phyloP scores from a whole-genome alignment of 345 rosid species.

The Populus tremula region DNA sequence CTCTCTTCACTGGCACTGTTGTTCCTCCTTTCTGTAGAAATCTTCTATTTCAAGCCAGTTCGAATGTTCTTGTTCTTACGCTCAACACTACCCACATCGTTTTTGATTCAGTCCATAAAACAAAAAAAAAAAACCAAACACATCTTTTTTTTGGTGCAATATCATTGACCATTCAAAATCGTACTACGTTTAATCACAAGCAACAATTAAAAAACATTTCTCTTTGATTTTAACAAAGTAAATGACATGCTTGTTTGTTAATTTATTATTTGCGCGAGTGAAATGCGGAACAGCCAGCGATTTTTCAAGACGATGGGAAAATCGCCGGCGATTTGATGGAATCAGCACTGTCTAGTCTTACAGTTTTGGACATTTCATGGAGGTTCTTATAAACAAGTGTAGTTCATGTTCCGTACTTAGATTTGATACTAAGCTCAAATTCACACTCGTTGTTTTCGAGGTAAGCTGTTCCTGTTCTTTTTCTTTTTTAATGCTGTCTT shows the following conservation, averaged over 20 bases:
- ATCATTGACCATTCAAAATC: neutral
- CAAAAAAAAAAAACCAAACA: neutral
- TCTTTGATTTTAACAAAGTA: neutral
- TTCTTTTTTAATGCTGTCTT: neutral
- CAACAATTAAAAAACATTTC: no score
- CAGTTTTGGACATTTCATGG: slow-evolving; percentile 59
- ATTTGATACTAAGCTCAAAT: slow-evolving; percentile 47
- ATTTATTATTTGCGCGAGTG: neutral
- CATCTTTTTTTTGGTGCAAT: neutral
- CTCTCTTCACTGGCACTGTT: neutral
- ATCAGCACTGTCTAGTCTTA: slow-evolving; percentile 28
- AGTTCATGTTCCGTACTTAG: slow-evolving; percentile 32
- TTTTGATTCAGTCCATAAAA: neutral
- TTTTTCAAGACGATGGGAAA: slow-evolving; percentile 24
- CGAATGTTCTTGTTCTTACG: neutral
- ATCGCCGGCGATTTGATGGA: slow-evolving; percentile 27
- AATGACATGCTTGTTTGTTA: neutral
- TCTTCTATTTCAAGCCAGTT: neutral
- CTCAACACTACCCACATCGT: neutral
- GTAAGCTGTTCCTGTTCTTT: slow-evolving; percentile 37
- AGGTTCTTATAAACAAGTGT: slow-evolving; percentile 36
- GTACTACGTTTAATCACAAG: neutral
- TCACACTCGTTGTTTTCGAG: slow-evolving; percentile 44
- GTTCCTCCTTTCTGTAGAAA: neutral
- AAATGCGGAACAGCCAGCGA: slow-evolving; percentile 26